Evolutionary conservation across 345 rosid genomes (phyloP), one percentile per base, ranked within the genome.

Genomic region (Euphorbia lathyris): DNA sequence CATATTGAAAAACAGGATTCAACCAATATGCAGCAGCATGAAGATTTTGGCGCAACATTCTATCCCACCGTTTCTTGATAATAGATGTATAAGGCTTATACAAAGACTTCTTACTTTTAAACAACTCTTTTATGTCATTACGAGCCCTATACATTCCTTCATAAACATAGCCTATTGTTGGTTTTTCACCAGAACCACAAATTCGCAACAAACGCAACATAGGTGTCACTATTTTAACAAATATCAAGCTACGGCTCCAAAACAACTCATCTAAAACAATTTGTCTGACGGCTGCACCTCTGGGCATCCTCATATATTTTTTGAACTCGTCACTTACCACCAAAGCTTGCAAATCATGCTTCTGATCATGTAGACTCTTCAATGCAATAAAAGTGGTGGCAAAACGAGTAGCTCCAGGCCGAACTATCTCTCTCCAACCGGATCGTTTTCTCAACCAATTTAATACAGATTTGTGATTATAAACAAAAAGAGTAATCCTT

Each of bases 51-150:
- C n/a, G n/a, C n/a, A n/a, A n/a, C n/a, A n/a, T n/a, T n/a, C n/a
- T n/a, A n/a, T n/a, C n/a, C n/a, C n/a, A n/a, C n/a, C n/a, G n/a
- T n/a, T n/a, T n/a, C n/a, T n/a, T n/a, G n/a, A n/a, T n/a, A n/a
- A n/a, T n/a, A n/a, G n/a, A n/a, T n/a, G n/a, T n/a, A 32, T 43
- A 58, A n/a, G 45, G 57, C 40, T 58, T 10, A 27, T 61, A 70
- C 4, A 70, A 16, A 12, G 4, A 0, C 8, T 9, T 29, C 5
- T 20, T 53, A 20, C 20, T 53, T 20, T 27, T 58, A 22, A 58
- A 69, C 0, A 48, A 0, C 13, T 69, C n/a, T 20, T 10, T 19
- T 13, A 69, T 42, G 0, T 42, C 56, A 3, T 10, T 13, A 22
- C 34, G 8, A 23, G 65, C 29, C 12, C 55, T 69, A 4, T 16